Percentiles rank a stretch among this genome's conserved stretches.
These are phyloP conservation scores for Priceomyces carsonii DNA, from an alignment of 805 yeast genomes.

Conservation along the genomic window DNA sequence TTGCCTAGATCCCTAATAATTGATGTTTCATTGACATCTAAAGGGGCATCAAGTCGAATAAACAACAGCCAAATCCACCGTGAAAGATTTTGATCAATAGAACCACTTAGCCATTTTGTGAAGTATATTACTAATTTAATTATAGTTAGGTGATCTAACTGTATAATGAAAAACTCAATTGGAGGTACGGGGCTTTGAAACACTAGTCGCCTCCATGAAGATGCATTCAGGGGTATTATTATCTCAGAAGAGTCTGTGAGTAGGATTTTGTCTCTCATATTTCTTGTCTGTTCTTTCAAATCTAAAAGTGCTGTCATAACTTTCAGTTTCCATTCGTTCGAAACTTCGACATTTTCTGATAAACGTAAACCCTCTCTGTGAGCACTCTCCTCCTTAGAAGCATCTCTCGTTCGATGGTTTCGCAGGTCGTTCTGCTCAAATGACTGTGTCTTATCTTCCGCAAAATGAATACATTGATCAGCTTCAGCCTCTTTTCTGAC, in stretches of 20 bases:
- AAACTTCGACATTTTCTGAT: no score
- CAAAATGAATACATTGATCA: slow-evolving; percentile 18
- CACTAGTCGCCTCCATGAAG: slow-evolving; percentile 32
- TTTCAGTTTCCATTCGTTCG: slow-evolving; percentile 5
- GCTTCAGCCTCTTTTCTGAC: slow-evolving; percentile 35
- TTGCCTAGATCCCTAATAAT: slow-evolving; percentile 37
- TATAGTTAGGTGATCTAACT: slow-evolving; percentile 30
- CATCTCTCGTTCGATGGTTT: no score
- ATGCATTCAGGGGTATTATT: slow-evolving; percentile 24
- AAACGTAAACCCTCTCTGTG: no score
- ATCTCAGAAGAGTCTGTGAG: neutral
- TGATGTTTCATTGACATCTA: slow-evolving; percentile 34
- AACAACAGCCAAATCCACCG: slow-evolving; percentile 39
- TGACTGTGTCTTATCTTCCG: no score
- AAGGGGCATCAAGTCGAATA: slow-evolving; percentile 32
- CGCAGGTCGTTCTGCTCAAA: no score
- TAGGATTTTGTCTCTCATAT: neutral
- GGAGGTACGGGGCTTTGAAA: slow-evolving; percentile 30
- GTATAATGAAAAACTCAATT: slow-evolving; percentile 16
- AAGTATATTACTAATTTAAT: slow-evolving; percentile 34
- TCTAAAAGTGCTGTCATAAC: slow-evolving; percentile 3
- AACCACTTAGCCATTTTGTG: slow-evolving; percentile 39
- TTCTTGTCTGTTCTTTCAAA: slow-evolving; percentile 1
- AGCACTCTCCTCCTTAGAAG: no score
- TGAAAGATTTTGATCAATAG: slow-evolving; percentile 24